phyloP scores from a whole-genome alignment of 345 rosid genomes.

The Eucalyptus pauciflora region DNA sequence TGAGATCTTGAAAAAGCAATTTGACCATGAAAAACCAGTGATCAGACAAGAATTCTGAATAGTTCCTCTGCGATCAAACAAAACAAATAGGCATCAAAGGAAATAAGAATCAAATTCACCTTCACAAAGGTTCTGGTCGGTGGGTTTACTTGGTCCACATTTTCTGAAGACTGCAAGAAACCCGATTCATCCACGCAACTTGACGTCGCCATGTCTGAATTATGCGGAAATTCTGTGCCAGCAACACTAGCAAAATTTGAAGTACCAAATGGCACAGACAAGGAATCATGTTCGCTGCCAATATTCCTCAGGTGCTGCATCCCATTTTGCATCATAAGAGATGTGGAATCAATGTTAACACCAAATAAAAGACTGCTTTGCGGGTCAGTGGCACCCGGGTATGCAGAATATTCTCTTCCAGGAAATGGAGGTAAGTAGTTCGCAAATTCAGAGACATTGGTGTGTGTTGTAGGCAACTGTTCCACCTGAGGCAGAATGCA shows the following conservation, averaged over 20 bases:
- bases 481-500: constrained; percentile 21
- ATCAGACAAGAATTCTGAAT: not conserved
- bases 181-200: constrained; percentile 44
- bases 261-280: constrained; percentile 19
- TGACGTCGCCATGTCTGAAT: constrained; percentile 34
- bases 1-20: not conserved
- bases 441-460: constrained; percentile 19
- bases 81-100: not conserved
- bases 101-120: constrained; percentile 6
- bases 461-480: constrained; percentile 13
- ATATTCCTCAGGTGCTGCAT: constrained; percentile 18
- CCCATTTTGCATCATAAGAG: constrained; percentile 31
- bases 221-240: constrained; percentile 22
- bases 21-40: not conserved
- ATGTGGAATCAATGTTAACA: constrained; percentile 29
- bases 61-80: not conserved
- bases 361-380: constrained; percentile 34
- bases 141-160: constrained; percentile 36
- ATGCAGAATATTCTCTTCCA: constrained; percentile 28
- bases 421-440: constrained; percentile 28
- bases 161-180: constrained; percentile 38
- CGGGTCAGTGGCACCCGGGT: constrained; percentile 20
- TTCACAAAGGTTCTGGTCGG: constrained; percentile 34
- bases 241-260: constrained; percentile 16
- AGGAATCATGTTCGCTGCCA: constrained; percentile 17